These are phyloP conservation scores for Hibiscus trionum DNA, from an alignment of 345 rosid genomes.

Conservation along the genomic window DNA sequence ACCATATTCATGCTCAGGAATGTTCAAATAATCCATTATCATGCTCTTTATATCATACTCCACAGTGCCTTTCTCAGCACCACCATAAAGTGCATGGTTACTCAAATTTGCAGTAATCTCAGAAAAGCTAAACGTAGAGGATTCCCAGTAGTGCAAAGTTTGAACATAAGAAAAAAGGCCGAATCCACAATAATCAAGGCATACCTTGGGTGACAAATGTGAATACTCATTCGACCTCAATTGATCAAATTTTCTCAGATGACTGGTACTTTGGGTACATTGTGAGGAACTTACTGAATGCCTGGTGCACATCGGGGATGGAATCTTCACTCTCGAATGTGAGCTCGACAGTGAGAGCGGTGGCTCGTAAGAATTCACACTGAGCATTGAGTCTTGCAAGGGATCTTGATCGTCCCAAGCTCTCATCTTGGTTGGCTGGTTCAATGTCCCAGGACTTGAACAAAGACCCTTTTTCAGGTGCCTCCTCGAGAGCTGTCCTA, in stretches of 20 bases:
- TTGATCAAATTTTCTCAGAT: constrained; percentile 77
- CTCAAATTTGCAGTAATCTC: constrained; percentile 92
- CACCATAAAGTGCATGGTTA: constrained; percentile 88
- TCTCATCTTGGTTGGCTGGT: constrained; percentile 51
- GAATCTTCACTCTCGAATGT: constrained; percentile 63
- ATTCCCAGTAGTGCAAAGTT: constrained; percentile 87
- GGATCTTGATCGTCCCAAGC: constrained; percentile 82
- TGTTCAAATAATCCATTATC: constrained; percentile 95
- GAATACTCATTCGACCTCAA: constrained; percentile 67
- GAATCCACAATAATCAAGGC: constrained; percentile 96
- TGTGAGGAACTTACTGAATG: constrained; percentile 55
- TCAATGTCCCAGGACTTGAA: constrained; percentile 73
- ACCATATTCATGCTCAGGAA: constrained; percentile 93
- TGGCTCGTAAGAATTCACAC: constrained; percentile 81
- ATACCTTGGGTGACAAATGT: constrained; percentile 85
- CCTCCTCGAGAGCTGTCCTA: constrained; percentile 89
- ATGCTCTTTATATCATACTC: constrained; percentile 84
- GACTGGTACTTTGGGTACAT: constrained; percentile 89
- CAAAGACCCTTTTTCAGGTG: constrained; percentile 88
- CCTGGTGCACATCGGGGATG: constrained; percentile 55
- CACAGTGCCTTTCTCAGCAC: constrained; percentile 81
- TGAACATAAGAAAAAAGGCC: constrained; percentile 91
- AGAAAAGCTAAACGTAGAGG: constrained; percentile 92
- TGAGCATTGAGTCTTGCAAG: constrained; percentile 93
- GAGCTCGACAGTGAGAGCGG: constrained; percentile 73